Conservation (phyloP, 352 stramenopile species). For the Globisporangium splendens region DNA sequence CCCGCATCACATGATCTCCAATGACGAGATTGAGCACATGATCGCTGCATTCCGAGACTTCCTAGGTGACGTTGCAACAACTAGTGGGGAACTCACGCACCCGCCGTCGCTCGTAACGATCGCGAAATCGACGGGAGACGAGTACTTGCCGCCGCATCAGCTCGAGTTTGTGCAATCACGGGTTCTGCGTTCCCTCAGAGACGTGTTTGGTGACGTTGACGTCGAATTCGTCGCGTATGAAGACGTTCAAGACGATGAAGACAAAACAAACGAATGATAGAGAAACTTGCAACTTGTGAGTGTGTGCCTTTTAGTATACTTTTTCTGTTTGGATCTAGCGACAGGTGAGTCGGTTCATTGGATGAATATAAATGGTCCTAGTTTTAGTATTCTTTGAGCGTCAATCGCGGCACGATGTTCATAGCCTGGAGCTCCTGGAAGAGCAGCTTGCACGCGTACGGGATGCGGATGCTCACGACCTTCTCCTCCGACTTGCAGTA, state of each 20-base stretch:
- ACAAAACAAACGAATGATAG: constrained; percentile 7
- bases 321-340: neutral
- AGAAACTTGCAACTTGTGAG: neutral
- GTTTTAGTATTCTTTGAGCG: constrained; percentile 91
- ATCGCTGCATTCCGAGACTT: constrained; percentile 33
- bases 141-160: constrained; percentile 69
- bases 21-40: constrained; percentile 49
- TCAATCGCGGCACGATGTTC: constrained; percentile 98
- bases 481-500: constrained; percentile 98
- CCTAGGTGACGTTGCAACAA: constrained; percentile 11
- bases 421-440: constrained; percentile 99
- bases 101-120: constrained; percentile 77
- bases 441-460: constrained; percentile 99
- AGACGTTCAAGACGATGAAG: constrained; percentile 10
- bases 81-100: constrained; percentile 16
- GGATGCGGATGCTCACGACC: constrained; percentile 96
- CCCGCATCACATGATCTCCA: constrained; percentile 56
- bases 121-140: constrained; percentile 71
- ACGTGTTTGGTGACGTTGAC: constrained; percentile 26
- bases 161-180: constrained; percentile 36
- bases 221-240: constrained; percentile 62
- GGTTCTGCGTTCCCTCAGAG: constrained; percentile 47
- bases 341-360: too few relatives aligned
- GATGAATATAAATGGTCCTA: too few relatives aligned
- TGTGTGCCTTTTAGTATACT: neutral